Conservation (phyloP, 2,329 filamentous ascomycete genomes). For the Atkinsonella hypoxylon region DNA sequence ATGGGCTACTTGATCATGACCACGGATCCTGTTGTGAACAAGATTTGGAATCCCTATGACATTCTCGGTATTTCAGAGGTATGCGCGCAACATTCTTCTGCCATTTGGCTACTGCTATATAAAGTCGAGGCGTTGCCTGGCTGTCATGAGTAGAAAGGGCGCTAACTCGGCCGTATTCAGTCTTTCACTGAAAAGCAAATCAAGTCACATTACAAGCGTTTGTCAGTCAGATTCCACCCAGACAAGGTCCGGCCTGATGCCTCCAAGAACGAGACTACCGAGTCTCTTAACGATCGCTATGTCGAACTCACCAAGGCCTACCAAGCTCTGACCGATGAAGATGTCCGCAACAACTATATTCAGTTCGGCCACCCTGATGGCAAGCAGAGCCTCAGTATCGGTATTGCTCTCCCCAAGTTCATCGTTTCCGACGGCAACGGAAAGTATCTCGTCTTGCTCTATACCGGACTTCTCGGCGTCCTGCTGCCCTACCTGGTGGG, state of each 20-base stretch:
- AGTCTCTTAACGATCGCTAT: slow-evolving; percentile 75
- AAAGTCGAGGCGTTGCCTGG: neutral
- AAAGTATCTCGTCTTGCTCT: slow-evolving; percentile 87
- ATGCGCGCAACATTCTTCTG: neutral
- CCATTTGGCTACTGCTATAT: neutral
- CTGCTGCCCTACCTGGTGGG: slow-evolving; percentile 87
- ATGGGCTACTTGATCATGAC: slow-evolving; percentile 87
- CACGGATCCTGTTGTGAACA: slow-evolving; percentile 57
- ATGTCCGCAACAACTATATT: slow-evolving; percentile 91
- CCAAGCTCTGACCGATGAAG: slow-evolving; percentile 94
- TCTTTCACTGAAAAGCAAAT: slow-evolving; percentile 80
- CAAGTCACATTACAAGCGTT: slow-evolving; percentile 77
- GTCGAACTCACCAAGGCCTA: slow-evolving; percentile 96
- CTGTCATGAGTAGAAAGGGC: slow-evolving; percentile 16
- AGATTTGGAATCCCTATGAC: slow-evolving; percentile 95
- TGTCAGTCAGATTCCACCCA: slow-evolving; percentile 80
- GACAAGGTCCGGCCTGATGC: slow-evolving; percentile 82
- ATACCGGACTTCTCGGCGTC: slow-evolving; percentile 78
- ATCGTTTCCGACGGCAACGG: slow-evolving; percentile 89
- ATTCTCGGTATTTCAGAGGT: slow-evolving; percentile 80
- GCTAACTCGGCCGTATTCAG: slow-evolving; percentile 27
- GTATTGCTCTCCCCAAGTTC: slow-evolving; percentile 87
- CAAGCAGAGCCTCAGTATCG: slow-evolving; percentile 96
- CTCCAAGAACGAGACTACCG: slow-evolving; percentile 77
- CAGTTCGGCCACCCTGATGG: slow-evolving; percentile 95